Base-by-base conservation (phyloP, 108 stramenopile species). In the Parietichytrium sp. region DNA sequence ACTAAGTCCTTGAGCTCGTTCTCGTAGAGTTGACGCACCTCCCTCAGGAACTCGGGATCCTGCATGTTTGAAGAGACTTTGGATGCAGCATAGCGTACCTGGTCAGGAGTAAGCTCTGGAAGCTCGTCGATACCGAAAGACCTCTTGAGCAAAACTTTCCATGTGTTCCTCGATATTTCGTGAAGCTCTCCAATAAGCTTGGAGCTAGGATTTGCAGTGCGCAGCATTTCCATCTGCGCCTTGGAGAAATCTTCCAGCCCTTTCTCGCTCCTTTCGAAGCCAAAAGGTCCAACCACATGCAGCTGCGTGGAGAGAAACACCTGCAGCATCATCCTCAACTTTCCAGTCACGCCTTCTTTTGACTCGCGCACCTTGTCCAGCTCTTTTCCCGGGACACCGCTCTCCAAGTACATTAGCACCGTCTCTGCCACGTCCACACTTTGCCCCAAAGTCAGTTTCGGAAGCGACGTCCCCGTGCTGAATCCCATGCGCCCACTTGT, bases 401-500 rank as follows among this genome's bases (percentile, higher is more conserved):
- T 33, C 61, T 72, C 61, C 33, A 72, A 12, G 61, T 72, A 72
- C 61, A 72, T 72, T 12, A 72, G 61, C 61, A 72, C 61, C n/a
- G 61, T 72, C 61, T 72, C 61, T 23, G 38, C 18, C 6, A 72
- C 25, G 42, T 8, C 61, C 36, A 72, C 45, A 42, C 38, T 42
- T 42, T 72, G 61, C 38, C 20, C 45, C 16, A 72, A 6, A 10
- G 61, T 23, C 16, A 72, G 38, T 25, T 31, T 6, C 29, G 33
- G 36, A 42, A 42, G 61, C 38, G 61, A 42, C 8, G 8, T 15
- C 42, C 6, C 61, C 10, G 10, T 10, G 61, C 33, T 20, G 8
- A n/a, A n/a, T n/a, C n/a, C n/a, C n/a, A n/a, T n/a, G n/a, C n/a
- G n/a, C n/a, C n/a, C n/a, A n/a, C n/a, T n/a, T n/a, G n/a, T n/a